phyloP scores from a whole-genome alignment of 257 asterid species.

The Lycium barbarum region DNA sequence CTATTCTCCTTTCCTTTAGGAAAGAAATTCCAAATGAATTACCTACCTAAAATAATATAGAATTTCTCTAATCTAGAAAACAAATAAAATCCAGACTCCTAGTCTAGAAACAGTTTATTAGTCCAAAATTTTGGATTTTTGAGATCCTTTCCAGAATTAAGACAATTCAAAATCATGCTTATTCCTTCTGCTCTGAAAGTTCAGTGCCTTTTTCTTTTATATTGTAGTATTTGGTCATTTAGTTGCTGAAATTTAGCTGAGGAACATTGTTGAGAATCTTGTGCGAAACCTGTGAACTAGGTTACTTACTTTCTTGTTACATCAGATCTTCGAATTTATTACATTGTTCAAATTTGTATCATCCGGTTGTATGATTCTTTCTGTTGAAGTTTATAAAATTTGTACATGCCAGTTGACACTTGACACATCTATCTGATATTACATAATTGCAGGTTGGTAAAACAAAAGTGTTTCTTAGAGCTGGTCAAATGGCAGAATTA shows the following conservation, averaged over 20 bases:
- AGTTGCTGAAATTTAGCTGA: not conserved
- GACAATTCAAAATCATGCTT: conserved; percentile 10
- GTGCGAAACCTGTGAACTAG: conserved; percentile 14
- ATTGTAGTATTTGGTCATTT: conserved; percentile 27
- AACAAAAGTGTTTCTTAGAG: conserved; percentile 90
- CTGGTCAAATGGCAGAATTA: conserved; percentile 95
- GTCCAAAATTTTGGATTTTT: not conserved
- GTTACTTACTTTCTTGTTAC: not conserved
- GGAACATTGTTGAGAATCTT: conserved; percentile 10
- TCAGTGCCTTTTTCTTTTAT: conserved; percentile 8
- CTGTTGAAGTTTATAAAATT: not conserved
- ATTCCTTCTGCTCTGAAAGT: conserved; percentile 9
- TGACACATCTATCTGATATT: not conserved
- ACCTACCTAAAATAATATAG: not conserved
- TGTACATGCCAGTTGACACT: not conserved
- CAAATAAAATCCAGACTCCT: not conserved
- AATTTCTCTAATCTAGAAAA: not conserved
- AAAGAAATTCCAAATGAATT: not conserved
- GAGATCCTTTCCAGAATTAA: not conserved
- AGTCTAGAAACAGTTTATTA: not conserved
- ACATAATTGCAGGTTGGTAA: conserved; percentile 72
- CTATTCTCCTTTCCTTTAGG: not conserved
- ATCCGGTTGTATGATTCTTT: not conserved
- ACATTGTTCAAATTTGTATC: not conserved
- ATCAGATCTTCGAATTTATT: not conserved